Evolutionary conservation across 2,329 filamentous ascomycete species (phyloP).

Genomic region (Pseudogymnoascus sp.): DNA sequence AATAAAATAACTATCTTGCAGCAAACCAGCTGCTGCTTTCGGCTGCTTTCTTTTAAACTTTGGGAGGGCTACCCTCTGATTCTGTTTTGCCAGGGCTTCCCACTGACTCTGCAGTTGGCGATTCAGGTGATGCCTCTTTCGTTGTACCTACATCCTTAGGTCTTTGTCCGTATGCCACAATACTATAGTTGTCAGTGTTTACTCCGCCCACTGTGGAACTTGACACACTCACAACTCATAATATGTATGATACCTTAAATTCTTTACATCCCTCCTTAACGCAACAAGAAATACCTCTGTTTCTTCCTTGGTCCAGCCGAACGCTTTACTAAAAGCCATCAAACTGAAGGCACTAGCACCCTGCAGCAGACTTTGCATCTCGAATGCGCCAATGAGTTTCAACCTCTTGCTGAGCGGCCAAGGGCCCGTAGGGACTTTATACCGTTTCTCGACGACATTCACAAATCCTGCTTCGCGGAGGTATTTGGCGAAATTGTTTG

Average conservation of each 20-base stretch:
- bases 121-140: background rate
- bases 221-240: background rate
- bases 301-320: slow-evolving; percentile 18
- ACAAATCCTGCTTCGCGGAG: slow-evolving; percentile 24
- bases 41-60: background rate
- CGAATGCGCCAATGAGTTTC: slow-evolving; percentile 21
- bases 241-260: slow-evolving; percentile 11
- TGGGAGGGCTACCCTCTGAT: background rate
- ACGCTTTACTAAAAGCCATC: slow-evolving; percentile 18
- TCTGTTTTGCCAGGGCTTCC: background rate
- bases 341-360: slow-evolving; percentile 20
- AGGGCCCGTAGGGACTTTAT: slow-evolving; percentile 18
- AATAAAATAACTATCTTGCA: background rate
- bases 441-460: slow-evolving; percentile 18
- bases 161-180: background rate
- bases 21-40: background rate
- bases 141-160: background rate
- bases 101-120: background rate
- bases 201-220: background rate
- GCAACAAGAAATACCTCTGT: slow-evolving; percentile 18
- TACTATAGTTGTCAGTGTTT: background rate
- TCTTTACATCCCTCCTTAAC: slow-evolving; percentile 18
- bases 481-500: slow-evolving; percentile 22
- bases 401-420: slow-evolving; percentile 20
- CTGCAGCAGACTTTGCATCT: slow-evolving; percentile 19